Evolutionary conservation across 2,329 filamentous ascomycete species (phyloP), one percentile per base, ranked within the genome.

Genomic region (Huntiella abstrusa): DNA sequence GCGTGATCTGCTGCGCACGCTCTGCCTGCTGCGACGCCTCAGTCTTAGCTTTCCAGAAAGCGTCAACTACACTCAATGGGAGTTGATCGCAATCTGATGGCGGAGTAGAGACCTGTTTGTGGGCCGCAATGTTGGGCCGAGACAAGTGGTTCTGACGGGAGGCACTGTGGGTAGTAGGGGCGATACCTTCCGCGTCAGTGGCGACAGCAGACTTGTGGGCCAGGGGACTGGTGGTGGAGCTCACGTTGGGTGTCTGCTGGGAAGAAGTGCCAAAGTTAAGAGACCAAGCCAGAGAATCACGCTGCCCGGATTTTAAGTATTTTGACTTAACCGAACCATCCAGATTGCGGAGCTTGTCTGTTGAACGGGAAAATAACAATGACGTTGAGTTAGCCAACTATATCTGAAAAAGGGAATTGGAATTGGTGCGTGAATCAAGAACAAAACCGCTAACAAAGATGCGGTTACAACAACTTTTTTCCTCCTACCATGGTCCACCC

Each of bases 1-100:
- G 41, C 17, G 22, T 43, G 16, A 43, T 5, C 11, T 43, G 33
- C 5, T 43, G 19, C 13, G 4, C 8, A 15, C 7, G n/a, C 5
- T 5, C 10, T 5, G 19, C 10, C n/a, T n/a, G 17, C 32, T 19
- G n/a, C 2, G 61, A 59, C 10, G 45, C 47, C 10, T 57, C 59
- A 4, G 52, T 49, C n/a, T 28, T 36, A 10, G 36, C 22, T n/a
- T 28, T 49, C 36, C 32, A 40, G 33, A 45, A 40, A 8, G 12
- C 19, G 36, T 49, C 37, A 32, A 45, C 47, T 19, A 35, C 37
- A 33, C 22, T 36, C 33, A 49, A 28, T 16, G 44, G 44, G 32
- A 40, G 44, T 39, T 33, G 45, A 10, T 28, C 22, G 22, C 15
- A 39, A 17, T 39, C 19, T 39, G 37, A 39, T 39, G 33, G 16